Evolutionary conservation across 2,329 filamentous ascomycete species (phyloP).

Genomic region (Rhynchosporium secalis): DNA sequence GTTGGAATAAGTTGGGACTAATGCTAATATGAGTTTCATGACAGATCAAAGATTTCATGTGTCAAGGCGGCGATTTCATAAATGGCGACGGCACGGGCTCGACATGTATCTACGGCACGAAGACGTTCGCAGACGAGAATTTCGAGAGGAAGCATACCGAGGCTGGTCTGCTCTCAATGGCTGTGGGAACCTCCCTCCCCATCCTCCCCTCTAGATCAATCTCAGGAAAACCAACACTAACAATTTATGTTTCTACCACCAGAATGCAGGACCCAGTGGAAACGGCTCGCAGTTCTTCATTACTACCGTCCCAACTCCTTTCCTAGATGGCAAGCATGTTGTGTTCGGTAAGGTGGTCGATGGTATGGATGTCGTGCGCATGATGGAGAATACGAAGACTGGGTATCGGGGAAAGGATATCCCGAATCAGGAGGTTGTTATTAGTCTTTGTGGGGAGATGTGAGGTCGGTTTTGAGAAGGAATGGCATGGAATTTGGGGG

Average conservation of each 20-base stretch:
- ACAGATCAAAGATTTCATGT: conserved; percentile 95
- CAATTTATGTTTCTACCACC: not conserved
- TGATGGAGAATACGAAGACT: conserved; percentile 89
- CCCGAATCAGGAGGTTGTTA: conserved; percentile 80
- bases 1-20: not conserved
- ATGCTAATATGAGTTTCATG: not conserved
- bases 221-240: not conserved
- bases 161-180: conserved; percentile 87
- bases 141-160: conserved; percentile 77
- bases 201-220: conserved; percentile 1
- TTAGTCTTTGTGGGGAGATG: conserved; percentile 93
- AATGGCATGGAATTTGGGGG: not conserved
- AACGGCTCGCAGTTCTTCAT: conserved; percentile 97
- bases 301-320: conserved; percentile 82
- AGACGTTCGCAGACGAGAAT: conserved; percentile 87
- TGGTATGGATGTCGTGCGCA: conserved; percentile 86
- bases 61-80: conserved; percentile 93
- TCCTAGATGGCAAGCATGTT: conserved; percentile 90
- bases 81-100: conserved; percentile 91
- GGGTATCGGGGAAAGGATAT: conserved; percentile 72
- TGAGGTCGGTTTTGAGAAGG: conserved; percentile 42
- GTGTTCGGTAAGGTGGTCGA: conserved; percentile 91
- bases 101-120: conserved; percentile 82
- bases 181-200: conserved; percentile 57
- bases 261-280: conserved; percentile 89